Percentiles rank a stretch among this genome's conserved stretches.
Conservation (phyloP, 768 basidiomycete species). For the Mycena metata region DNA sequence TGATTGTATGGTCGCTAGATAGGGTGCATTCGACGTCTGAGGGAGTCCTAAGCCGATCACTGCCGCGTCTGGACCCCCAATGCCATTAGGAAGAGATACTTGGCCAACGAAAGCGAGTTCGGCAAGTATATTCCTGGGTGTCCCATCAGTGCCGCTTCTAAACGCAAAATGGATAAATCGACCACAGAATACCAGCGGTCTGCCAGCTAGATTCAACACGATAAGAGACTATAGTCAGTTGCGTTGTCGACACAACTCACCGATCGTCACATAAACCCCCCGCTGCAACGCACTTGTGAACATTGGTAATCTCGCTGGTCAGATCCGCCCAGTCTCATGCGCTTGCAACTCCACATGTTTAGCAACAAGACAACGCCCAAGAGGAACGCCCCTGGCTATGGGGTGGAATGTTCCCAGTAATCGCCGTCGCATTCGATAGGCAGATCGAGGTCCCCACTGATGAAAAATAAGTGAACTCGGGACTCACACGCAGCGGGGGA, state of each 20-base stretch:
- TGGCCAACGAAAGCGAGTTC: constrained; percentile 40
- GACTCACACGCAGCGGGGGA: not conserved
- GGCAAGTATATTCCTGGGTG: constrained; percentile 35
- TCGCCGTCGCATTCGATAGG: constrained; percentile 74
- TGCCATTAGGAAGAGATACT: constrained; percentile 3
- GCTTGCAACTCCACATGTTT: constrained; percentile 73
- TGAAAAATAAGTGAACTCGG: not conserved
- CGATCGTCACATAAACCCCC: constrained; percentile 57
- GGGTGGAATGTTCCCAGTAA: constrained; percentile 70
- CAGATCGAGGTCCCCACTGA: constrained; percentile 78
- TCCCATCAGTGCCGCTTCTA: constrained; percentile 35
- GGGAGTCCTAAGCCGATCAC: no score
- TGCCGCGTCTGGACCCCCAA: no score
- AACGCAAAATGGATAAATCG: not conserved
- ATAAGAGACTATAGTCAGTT: no score
- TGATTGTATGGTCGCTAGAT: no score
- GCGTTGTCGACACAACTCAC: constrained; percentile 36
- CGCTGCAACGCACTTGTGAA: constrained; percentile 69
- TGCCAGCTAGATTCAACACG: constrained; percentile 50
- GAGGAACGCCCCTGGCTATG: constrained; percentile 51
- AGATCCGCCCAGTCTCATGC: constrained; percentile 61
- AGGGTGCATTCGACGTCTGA: no score
- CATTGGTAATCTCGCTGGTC: constrained; percentile 67
- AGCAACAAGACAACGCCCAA: constrained; percentile 70
- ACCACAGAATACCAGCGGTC: constrained; percentile 52